A percentile compares a stretch with the other conserved stretches of the same genome.
phyloP scores from a whole-genome alignment of 768 basidiomycete species.

The Floccularia luteovirens region DNA sequence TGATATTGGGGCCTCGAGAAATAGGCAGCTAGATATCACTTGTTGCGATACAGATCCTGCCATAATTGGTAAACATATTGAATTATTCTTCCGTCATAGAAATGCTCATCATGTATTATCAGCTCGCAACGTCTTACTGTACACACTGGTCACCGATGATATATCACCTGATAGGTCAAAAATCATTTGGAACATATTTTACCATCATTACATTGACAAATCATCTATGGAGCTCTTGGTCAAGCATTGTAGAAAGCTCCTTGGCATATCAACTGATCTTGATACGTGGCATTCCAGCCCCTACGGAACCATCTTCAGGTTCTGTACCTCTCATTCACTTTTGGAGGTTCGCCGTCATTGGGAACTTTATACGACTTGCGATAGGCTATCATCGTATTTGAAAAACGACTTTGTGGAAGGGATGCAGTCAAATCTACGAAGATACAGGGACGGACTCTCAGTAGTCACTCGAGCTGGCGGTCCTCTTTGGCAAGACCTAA shows the following conservation, averaged over 20 bases:
- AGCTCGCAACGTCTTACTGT: constrained; percentile 44
- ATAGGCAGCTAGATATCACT: constrained; percentile 31
- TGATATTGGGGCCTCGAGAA: constrained; percentile 5
- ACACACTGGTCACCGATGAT: constrained; percentile 32
- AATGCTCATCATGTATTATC: background rate
- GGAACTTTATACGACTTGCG: constrained; percentile 23
- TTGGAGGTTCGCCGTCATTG: constrained; percentile 31
- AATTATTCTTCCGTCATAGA: background rate
- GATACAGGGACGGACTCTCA: background rate
- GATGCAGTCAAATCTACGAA: constrained; percentile 10
- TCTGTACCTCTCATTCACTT: constrained; percentile 31
- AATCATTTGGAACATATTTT: constrained; percentile 38
- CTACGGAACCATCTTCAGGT: constrained; percentile 27
- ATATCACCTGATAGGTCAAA: constrained; percentile 7
- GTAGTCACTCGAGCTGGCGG: constrained; percentile 25
- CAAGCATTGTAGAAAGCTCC: constrained; percentile 29
- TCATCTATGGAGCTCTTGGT: constrained; percentile 20
- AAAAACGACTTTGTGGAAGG: constrained; percentile 11
- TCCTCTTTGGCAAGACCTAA: constrained; percentile 16
- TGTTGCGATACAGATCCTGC: constrained; percentile 45
- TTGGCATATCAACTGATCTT: constrained; percentile 21
- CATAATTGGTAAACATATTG: constrained; percentile 30
- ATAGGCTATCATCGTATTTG: constrained; percentile 15
- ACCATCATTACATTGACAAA: constrained; percentile 37
- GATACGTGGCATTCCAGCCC: constrained; percentile 28